Percentiles rank a stretch among this genome's conserved stretches.
Evolutionary conservation across 2,329 filamentous ascomycete species (phyloP).

Genomic region (Ceratocystis cubensis): DNA sequence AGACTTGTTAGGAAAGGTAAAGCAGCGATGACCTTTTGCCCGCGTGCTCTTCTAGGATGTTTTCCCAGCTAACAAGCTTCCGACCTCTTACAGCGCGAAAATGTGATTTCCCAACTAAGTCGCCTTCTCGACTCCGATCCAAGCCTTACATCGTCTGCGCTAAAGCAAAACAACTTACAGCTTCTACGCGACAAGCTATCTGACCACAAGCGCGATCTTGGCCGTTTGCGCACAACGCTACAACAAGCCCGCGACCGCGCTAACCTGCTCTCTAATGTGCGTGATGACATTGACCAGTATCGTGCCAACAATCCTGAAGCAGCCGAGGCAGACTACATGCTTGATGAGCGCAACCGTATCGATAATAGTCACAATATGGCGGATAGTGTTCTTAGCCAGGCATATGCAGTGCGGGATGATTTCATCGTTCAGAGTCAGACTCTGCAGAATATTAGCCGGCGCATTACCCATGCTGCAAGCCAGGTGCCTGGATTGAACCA

Average conservation of each 20-base stretch:
- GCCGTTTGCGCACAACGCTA: slow-evolving; percentile 60
- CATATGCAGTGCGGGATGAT: slow-evolving; percentile 89
- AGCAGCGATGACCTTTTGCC: slow-evolving; percentile 11
- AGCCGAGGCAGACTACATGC: slow-evolving; percentile 92
- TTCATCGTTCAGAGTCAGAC: slow-evolving; percentile 82
- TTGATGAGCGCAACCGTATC: slow-evolving; percentile 72
- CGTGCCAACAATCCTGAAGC: slow-evolving; percentile 67
- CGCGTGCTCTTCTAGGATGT: background rate
- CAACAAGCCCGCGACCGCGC: slow-evolving; percentile 69
- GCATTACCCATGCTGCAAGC: slow-evolving; percentile 79
- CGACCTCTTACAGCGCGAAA: slow-evolving; percentile 53
- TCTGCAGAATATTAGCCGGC: slow-evolving; percentile 72
- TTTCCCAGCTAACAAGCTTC: slow-evolving; percentile 19
- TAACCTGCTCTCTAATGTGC: slow-evolving; percentile 81
- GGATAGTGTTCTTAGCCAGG: slow-evolving; percentile 83
- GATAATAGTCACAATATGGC: slow-evolving; percentile 83
- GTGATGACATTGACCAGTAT: slow-evolving; percentile 84
- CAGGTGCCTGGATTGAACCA: slow-evolving; percentile 89
- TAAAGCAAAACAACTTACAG: slow-evolving; percentile 94
- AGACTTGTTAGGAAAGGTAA: slow-evolving; percentile 71
- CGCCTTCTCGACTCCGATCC: slow-evolving; percentile 90
- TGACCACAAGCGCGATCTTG: slow-evolving; percentile 74
- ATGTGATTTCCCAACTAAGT: slow-evolving; percentile 65
- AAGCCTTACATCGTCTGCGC: slow-evolving; percentile 69
- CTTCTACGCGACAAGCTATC: slow-evolving; percentile 81